Evolutionary conservation across 495 filamentous ascomycete species (phyloP).

Genomic region (Penicillium egyptiacum): DNA sequence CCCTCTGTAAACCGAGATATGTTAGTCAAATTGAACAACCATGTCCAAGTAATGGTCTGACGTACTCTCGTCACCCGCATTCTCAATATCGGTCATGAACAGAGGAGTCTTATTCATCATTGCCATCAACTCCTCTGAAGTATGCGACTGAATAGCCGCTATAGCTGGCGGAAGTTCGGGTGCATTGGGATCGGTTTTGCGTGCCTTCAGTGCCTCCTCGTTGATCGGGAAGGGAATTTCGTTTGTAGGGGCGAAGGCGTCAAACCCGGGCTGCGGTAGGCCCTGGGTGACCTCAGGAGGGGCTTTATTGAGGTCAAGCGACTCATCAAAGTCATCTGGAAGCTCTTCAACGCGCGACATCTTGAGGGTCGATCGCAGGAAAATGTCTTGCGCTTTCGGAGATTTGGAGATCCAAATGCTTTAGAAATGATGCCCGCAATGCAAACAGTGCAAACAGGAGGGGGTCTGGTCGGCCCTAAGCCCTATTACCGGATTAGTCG

Average conservation of each 20-base stretch:
- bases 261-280: conserved; percentile 25
- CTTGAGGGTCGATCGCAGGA: conserved; percentile 2
- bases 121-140: conserved; percentile 66
- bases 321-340: conserved; percentile 50
- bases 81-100: conserved; percentile 92
- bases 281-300: conserved; percentile 20
- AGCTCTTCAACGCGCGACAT: conserved; percentile 54
- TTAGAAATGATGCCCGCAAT: conserved; percentile 17
- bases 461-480: conserved; percentile 26
- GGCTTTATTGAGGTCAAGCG: conserved; percentile 37
- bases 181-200: conserved; percentile 33
- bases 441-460: conserved; percentile 46
- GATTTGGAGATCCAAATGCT: conserved; percentile 12
- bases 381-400: conserved; percentile 1
- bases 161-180: conserved; percentile 57
- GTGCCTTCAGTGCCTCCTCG: conserved; percentile 37
- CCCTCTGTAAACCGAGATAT: conserved; percentile 36
- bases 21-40: conserved; percentile 7
- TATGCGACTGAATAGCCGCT: conserved; percentile 59
- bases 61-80: conserved; percentile 57
- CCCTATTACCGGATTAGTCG: conserved; percentile 21
- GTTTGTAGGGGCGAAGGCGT: conserved; percentile 33
- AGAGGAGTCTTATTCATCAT: conserved; percentile 81
- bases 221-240: conserved; percentile 47
- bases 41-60: conserved; percentile 10